Base-by-base conservation (phyloP, 129 eudicot species). In the Lactuca sativa region DNA sequence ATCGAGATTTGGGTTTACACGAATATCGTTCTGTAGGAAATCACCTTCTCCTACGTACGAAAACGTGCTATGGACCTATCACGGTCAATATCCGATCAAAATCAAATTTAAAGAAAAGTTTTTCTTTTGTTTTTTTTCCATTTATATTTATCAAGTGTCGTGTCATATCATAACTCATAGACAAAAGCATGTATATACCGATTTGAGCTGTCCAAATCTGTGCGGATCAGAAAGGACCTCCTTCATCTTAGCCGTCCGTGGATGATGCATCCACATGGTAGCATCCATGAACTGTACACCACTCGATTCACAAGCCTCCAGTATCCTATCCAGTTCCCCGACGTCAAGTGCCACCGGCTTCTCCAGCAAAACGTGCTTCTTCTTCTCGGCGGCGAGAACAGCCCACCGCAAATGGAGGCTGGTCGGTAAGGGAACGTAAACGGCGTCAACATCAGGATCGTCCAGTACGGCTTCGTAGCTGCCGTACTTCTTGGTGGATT, bases 261-360 rank as follows among this genome's bases (percentile, higher is more conserved):
- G 91, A 43, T 85, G 91, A 66, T 88, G 96, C 89, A 88, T 85
- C 96, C 96, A 88, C 95, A 85, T 85, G 62, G 95, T 88, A 56
- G 75, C 84, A 36, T 88, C 96, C 96, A 88, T 88, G 74, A 68
- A 78, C 86, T 85, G 96, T 62, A 88, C 89, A 65, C 91, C 91
- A 77, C 71, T 85, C 6, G 85, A 64, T 44, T 85, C 87, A 38
- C 86, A 83, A 1, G 86, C 91, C 60, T 21, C 77, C 6, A 88
- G 69, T 9, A 88, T 88, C 41, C 11, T 40, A 64, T 88, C 91
- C 14, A 88, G 66, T 62, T 88, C 91, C n/a, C 47, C 62, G 1
- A 81, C 85, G 51, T 71, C 83, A 12, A 88, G 74, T 3, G 91
- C 96, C 61, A 86, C 79, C 5, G 96, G 96, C 80, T 88, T 88